Evolutionary conservation across 768 basidiomycete genomes (phyloP).

Genomic region (Coprinopsis strossmayeri): DNA sequence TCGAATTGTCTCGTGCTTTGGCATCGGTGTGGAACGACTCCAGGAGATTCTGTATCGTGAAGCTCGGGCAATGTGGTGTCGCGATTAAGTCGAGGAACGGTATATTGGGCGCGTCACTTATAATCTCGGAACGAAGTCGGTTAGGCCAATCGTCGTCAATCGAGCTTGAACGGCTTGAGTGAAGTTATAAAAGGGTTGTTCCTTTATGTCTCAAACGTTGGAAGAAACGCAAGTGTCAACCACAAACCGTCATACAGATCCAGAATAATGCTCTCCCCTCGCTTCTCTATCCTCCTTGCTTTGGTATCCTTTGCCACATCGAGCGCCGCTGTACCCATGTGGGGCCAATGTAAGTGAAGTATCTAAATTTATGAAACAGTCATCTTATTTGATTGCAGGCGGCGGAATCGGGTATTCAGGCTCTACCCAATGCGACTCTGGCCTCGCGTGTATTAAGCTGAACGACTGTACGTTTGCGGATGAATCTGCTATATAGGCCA

Average conservation of each 20-base stretch:
- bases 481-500: not conserved
- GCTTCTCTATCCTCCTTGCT: not conserved
- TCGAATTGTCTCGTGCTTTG: no score
- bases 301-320: not conserved
- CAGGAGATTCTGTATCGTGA: no score
- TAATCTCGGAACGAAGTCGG: not conserved
- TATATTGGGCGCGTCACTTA: no score
- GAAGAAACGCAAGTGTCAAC: not conserved
- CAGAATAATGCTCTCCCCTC: not conserved
- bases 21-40: no score
- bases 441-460: conserved; percentile 4
- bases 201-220: not conserved
- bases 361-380: not conserved
- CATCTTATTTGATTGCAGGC: conserved; percentile 5
- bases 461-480: conserved; percentile 12
- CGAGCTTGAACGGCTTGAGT: not conserved
- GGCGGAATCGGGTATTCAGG: conserved; percentile 11
- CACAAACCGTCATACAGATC: not conserved
- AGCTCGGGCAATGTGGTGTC: no score
- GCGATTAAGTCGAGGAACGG: no score
- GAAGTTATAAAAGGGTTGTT: not conserved
- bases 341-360: not conserved
- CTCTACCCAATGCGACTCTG: conserved; percentile 11
- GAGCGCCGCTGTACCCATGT: not conserved
- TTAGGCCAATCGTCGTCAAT: not conserved